A percentile compares a stretch with the other conserved stretches of the same genome.
phyloP scores from a whole-genome alignment of 257 asterid genomes.

The Voacanga thouarsii region DNA sequence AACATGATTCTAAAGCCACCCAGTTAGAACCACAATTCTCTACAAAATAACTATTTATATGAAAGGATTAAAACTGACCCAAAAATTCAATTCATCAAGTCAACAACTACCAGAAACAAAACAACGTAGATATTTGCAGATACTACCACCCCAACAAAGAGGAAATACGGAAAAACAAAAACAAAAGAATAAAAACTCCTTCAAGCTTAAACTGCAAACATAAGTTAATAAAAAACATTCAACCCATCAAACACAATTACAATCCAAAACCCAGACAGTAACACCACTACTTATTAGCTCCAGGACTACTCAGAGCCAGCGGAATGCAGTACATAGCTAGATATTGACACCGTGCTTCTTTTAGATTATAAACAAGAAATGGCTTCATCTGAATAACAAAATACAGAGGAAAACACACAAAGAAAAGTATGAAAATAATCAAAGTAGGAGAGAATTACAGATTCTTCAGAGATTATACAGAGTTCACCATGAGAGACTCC shows the following conservation, averaged over 20 bases:
- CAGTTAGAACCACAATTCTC: no score
- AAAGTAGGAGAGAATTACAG: conserved; percentile 38
- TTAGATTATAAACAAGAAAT: not conserved
- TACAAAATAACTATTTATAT: not conserved
- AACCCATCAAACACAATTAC: not conserved
- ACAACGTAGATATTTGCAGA: not conserved
- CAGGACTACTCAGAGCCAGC: not conserved
- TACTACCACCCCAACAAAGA: not conserved
- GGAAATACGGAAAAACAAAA: not conserved
- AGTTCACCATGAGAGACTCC: conserved; percentile 82
- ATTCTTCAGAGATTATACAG: conserved; percentile 93
- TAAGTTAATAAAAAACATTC: not conserved
- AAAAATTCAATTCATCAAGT: not conserved
- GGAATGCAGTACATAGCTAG: not conserved
- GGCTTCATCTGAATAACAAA: not conserved
- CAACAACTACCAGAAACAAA: not conserved
- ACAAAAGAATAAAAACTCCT: not conserved
- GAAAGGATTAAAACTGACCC: not conserved
- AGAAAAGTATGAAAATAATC: not conserved
- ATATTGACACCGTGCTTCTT: not conserved
- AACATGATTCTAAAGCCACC: not conserved
- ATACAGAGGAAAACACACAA: not conserved
- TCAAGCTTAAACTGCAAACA: not conserved
- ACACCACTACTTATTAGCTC: not conserved
- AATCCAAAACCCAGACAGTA: not conserved